phyloP scores from a whole-genome alignment of 352 stramenopile genomes.

The Phytophthora foliorum region DNA sequence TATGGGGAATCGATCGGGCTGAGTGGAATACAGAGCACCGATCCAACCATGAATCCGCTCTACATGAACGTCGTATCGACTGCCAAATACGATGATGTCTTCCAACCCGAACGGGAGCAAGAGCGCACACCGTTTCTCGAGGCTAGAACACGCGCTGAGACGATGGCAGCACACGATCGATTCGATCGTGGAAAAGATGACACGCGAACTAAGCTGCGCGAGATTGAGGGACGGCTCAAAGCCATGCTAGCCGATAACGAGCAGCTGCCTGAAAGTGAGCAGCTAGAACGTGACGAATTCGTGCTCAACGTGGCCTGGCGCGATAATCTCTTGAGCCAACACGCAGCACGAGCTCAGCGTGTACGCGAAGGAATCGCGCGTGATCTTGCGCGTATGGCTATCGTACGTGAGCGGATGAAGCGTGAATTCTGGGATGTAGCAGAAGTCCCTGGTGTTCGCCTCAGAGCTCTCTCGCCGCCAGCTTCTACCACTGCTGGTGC shows the following conservation, averaged over 20 bases:
- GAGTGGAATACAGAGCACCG: slow-evolving; percentile 8
- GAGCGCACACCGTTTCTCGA: slow-evolving; percentile 55
- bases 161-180: slow-evolving; percentile 51
- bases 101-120: slow-evolving; percentile 58
- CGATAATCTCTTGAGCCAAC: slow-evolving; percentile 59
- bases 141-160: slow-evolving; percentile 45
- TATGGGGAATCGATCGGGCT: slow-evolving; percentile 32
- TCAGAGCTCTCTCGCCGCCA: slow-evolving; percentile 65
- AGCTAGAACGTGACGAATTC: slow-evolving; percentile 89
- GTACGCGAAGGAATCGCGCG: slow-evolving; percentile 73
- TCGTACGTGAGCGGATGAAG: slow-evolving; percentile 90
- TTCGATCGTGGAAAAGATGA: slow-evolving; percentile 77
- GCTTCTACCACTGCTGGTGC: neutral
- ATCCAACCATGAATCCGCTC: slow-evolving; percentile 52
- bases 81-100: slow-evolving; percentile 78
- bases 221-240: slow-evolving; percentile 77
- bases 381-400: slow-evolving; percentile 79
- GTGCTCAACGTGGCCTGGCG: slow-evolving; percentile 89
- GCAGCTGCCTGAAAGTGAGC: slow-evolving; percentile 68
- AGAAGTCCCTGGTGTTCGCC: slow-evolving; percentile 66
- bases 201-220: slow-evolving; percentile 66
- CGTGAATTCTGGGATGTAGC: slow-evolving; percentile 92
- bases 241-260: slow-evolving; percentile 79
- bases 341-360: slow-evolving; percentile 62
- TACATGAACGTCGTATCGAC: slow-evolving; percentile 72